A percentile compares a stretch with the other conserved stretches of the same genome.
These are phyloP conservation scores for Colletotrichum sp. DNA, from an alignment of 2,329 filamentous ascomycete species.

Conservation along the genomic window DNA sequence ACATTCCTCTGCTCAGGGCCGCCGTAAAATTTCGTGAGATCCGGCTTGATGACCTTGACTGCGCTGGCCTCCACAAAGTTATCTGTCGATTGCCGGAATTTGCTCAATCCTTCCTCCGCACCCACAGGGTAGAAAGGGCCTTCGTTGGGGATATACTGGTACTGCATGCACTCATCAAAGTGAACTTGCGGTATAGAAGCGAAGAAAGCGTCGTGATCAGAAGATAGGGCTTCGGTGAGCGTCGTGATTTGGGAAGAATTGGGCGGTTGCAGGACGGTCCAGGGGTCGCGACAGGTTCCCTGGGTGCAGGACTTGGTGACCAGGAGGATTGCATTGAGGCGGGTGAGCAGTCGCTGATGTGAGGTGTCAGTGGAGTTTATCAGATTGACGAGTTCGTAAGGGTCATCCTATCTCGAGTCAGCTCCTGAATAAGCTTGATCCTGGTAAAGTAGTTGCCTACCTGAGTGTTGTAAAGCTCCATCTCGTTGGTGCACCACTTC, in stretches of 20 bases:
- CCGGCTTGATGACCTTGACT: background rate
- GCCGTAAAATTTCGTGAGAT: background rate
- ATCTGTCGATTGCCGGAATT: background rate
- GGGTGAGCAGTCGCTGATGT: background rate
- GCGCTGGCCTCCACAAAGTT: background rate
- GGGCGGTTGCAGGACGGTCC: constrained; percentile 20
- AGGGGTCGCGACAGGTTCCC: constrained; percentile 27
- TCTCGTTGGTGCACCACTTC: constrained; percentile 32
- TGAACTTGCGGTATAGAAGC: background rate
- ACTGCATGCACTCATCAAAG: background rate
- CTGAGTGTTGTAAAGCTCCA: constrained; percentile 35
- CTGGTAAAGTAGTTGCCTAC: background rate
- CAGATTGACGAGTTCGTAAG: constrained; percentile 30
- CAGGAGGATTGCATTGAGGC: constrained; percentile 29
- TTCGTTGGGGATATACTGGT: background rate
- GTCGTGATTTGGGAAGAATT: background rate
- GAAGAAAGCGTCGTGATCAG: background rate
- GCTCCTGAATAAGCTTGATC: background rate
- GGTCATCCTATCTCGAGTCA: constrained; percentile 19
- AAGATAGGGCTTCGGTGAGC: background rate
- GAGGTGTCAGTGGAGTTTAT: constrained; percentile 3
- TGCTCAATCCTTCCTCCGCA: background rate
- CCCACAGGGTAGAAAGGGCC: background rate
- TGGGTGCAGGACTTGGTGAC: constrained; percentile 30
- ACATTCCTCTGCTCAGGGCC: background rate